Conservation (phyloP, 1,284 basidiomycete genomes). For the Rhizoctonia solani region DNA sequence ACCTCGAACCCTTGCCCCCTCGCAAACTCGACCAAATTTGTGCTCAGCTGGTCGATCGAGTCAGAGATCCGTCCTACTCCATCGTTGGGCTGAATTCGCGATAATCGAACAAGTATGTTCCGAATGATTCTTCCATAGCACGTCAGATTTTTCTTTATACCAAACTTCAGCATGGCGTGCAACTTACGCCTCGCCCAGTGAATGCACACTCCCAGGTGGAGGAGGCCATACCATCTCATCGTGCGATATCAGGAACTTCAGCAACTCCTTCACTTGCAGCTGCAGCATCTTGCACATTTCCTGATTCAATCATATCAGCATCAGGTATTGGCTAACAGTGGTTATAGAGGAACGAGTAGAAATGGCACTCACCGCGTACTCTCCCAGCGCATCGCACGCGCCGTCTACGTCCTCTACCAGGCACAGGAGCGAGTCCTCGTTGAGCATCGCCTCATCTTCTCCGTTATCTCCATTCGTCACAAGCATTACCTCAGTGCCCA, state of each 20-base stretch:
- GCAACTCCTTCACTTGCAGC: conserved; percentile 24
- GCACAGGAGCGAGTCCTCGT: conserved; percentile 30
- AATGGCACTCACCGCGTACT: conserved; percentile 7
- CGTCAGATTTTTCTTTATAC: neutral
- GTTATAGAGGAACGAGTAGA: neutral
- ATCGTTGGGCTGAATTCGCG: neutral
- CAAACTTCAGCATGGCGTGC: neutral
- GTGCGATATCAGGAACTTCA: conserved; percentile 26
- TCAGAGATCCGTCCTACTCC: neutral
- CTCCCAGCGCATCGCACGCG: conserved; percentile 29
- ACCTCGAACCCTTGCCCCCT: conserved; percentile 31
- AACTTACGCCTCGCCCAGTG: conserved; percentile 29
- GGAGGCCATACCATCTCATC: conserved; percentile 31
- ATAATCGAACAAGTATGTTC: conserved; percentile 19
- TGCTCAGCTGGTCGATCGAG: conserved; percentile 3
- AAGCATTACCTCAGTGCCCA: neutral
- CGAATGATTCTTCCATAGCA: conserved; percentile 11
- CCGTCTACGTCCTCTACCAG: conserved; percentile 27
- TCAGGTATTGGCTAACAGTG: neutral
- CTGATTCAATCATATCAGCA: neutral
- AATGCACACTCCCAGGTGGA: conserved; percentile 29
- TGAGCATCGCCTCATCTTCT: conserved; percentile 31
- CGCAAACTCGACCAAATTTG: conserved; percentile 17
- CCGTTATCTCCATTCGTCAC: neutral
- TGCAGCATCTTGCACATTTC: conserved; percentile 23